Evolutionary conservation across 306 rosid genomes (phyloP).

Genomic region (Rosa rugosa): DNA sequence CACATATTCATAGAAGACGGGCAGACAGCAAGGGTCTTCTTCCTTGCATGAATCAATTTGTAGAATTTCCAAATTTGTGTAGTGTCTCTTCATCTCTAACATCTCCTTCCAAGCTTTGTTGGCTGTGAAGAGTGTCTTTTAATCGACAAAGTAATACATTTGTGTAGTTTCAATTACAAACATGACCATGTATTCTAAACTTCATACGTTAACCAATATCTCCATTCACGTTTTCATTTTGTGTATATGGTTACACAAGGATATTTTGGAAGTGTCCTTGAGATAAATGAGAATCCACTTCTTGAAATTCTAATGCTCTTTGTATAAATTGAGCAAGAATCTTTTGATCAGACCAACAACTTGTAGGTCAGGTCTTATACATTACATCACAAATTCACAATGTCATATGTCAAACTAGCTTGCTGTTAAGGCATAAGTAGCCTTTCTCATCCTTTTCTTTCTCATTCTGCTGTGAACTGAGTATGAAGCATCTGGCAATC

Average conservation of each 20-base stretch:
- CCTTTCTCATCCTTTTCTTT: background rate
- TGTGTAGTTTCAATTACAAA: background rate
- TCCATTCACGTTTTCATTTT: background rate
- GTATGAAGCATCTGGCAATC: background rate
- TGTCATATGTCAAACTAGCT: background rate
- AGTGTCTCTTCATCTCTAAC: background rate
- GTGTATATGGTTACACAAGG: background rate
- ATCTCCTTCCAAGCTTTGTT: background rate
- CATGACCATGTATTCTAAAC: background rate
- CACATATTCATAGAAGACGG: background rate
- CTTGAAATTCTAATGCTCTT: background rate
- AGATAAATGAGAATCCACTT: background rate
- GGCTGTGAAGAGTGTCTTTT: background rate
- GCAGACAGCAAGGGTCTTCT: background rate
- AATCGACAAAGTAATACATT: background rate
- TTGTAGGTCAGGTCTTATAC: background rate
- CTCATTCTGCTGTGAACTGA: background rate
- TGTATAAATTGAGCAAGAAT: background rate
- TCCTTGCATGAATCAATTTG: background rate
- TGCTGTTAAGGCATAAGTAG: background rate
- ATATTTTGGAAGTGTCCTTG: background rate
- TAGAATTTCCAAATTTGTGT: background rate
- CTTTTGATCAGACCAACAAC: background rate
- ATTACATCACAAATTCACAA: background rate
- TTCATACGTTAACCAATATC: background rate